Base-by-base conservation (phyloP, 352 stramenopile species). In the Aphanomyces euteiches region DNA sequence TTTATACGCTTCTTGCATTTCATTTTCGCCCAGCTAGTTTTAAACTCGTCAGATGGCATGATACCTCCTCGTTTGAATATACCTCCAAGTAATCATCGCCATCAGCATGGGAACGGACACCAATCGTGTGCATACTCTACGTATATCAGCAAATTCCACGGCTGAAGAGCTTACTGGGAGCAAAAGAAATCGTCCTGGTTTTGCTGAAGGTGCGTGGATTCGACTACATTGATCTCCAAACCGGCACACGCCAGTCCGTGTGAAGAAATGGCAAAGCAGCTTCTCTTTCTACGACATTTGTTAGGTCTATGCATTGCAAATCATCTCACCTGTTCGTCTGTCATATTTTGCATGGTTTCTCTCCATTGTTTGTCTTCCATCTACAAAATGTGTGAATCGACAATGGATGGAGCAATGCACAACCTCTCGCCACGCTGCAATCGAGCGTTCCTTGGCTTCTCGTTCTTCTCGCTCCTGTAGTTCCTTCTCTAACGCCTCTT, bases 331-430 rank as follows among this genome's bases (percentile, higher is more conserved):
- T 60, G 47, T 39, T 73, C 56, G 34, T n/a, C 13, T 65, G 76
- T 56, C 40, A 71, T 61, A 15, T 69, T 78, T 19, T 69, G 41
- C 61, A 81, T 75, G 3, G 70, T 72, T 59, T 77, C 72, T 56
- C 61, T 74, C 4, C 58, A 72, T 58, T 79, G 67, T 5, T 73
- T 75, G 58, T 76, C 67, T 39, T 69, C 64, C 13, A 61, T 74
- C 76, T 81, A 50, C 37, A 68, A 72, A 37, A 21, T 21, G 67
- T 7, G 4, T 7, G 47, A 5, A 2, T 2, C 28, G 28, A 28
- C 28, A 0, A 28, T 28, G 28, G 28, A 28, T 28, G 28, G 28
- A 28, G 28, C 28, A 28, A 28, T 28, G 28, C 28, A 28, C 48
- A 41, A 66, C 40, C 34, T 47, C n/a, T 13, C 36, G 41, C 13